Base-by-base conservation (phyloP, 352 stramenopile genomes). In the Blastocystis sp. region DNA sequence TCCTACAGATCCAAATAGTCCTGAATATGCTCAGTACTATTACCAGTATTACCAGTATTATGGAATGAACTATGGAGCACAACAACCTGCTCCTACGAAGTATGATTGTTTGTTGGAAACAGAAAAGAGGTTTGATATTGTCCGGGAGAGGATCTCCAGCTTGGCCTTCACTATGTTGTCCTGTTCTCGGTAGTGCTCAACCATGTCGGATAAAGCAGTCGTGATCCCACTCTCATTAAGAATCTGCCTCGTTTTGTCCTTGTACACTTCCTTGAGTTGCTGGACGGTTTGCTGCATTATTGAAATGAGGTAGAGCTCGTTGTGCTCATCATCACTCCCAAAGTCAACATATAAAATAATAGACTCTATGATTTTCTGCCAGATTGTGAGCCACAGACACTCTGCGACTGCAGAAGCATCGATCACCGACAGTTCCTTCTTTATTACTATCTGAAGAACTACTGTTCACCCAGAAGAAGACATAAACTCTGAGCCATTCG, bases 31-130 rank as follows among this genome's bases (percentile, higher is more conserved):
- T 13, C 73, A 84, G 50, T 84, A 84, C 73, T 84, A 84, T 45
- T 84, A 84, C 53, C 73, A 84, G 53, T 84, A 84, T 53, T 84
- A 84, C 55, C 73, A 84, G 73, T 84, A 84, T 45, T 84, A 84
- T 45, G 73, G 73, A 53, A 55, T 55, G 43, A 39, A 39, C 37
- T 45, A 77, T 34, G 39, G 39, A 54, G 66, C 66, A 34, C 34
- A 34, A n/a, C 43, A 39, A 9, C 66, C 66, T 55, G 66, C 39
- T 61, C n/a, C 66, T 23, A 37, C 13, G 20, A 59, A 77, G 50
- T 77, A n/a, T 34, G 29, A 5, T 13, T 77, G 66, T 77, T 77
- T 77, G 66, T 77, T 77, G 29, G 3, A 77, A 56, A 59, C 50
- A 59, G 50, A n/a, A 59, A 59, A 59, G 11, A 59, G 50, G 20